These are phyloP conservation scores for Dendrobium officinale DNA, from an alignment of 106 monocot species.

Conservation along the genomic window DNA sequence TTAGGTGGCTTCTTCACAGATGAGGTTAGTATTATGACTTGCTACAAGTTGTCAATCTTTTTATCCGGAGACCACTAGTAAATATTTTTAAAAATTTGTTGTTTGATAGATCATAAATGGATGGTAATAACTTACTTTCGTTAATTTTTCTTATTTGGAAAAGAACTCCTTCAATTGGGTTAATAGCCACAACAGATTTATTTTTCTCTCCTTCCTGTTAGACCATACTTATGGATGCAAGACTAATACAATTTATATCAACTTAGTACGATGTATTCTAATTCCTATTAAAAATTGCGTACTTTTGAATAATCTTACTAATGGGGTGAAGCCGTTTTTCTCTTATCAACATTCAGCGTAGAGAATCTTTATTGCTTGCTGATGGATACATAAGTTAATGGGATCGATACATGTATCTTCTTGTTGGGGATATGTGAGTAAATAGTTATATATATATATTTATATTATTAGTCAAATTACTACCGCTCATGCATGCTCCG, in stretches of 20 bases:
- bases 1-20: conserved; percentile 55
- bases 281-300: too few species aligned
- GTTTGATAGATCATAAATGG: not conserved
- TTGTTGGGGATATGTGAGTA: not conserved
- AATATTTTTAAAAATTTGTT: not conserved
- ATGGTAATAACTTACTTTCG: not conserved
- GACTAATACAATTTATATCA: not conserved
- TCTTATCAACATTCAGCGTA: not conserved
- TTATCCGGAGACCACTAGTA: not conserved
- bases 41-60: not conserved
- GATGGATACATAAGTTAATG: not conserved
- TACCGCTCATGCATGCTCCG: not conserved
- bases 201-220: not conserved
- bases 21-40: conserved; percentile 45
- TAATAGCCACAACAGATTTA: not conserved
- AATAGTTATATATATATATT: not conserved
- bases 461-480: not conserved
- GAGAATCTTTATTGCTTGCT: not conserved
- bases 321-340: not conserved
- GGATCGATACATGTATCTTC: not conserved
- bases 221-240: not conserved
- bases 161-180: not conserved
- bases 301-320: not conserved
- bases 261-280: too few species aligned
- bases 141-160: not conserved